Percentiles rank a stretch among this genome's conserved stretches.
Evolutionary conservation across 2,329 filamentous ascomycete genomes (phyloP).

Genomic region (Xylariaceae sp.): DNA sequence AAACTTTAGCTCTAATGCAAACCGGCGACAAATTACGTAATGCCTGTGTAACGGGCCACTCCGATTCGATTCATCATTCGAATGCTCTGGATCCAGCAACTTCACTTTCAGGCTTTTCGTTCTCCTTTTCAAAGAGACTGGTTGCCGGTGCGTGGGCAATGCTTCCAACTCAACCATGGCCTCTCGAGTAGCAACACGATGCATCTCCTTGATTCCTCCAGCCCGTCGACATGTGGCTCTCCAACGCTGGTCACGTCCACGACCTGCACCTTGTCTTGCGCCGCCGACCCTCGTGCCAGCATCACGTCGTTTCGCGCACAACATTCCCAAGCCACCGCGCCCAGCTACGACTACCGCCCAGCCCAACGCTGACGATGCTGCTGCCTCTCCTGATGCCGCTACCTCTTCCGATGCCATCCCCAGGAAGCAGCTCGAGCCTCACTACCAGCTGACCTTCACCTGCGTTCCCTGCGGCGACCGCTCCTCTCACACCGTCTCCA

Average conservation of each 20-base stretch:
- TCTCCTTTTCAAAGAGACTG: not conserved
- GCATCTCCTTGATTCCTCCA: constrained; percentile 16
- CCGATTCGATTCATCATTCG: too few species aligned
- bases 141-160: too few species aligned
- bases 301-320: constrained; percentile 26
- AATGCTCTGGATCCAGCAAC: not conserved
- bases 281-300: constrained; percentile 25
- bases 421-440: constrained; percentile 49
- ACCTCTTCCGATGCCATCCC: constrained; percentile 27
- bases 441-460: constrained; percentile 88
- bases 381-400: not conserved
- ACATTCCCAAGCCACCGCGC: constrained; percentile 28
- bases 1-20: too few species aligned
- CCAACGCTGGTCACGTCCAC: constrained; percentile 2
- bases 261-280: constrained; percentile 9
- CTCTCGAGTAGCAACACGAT: constrained; percentile 15
- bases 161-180: constrained; percentile 20
- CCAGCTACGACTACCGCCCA: not conserved
- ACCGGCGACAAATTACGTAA: too few species aligned
- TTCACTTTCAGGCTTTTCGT: not conserved
- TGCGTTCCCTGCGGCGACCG: constrained; percentile 80
- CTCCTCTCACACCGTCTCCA: constrained; percentile 82
- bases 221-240: not conserved
- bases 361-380: not conserved
- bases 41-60: too few species aligned